Evolutionary conservation across 1,139 yeast species (phyloP).

Genomic region (Geotrichum klebahnii): DNA sequence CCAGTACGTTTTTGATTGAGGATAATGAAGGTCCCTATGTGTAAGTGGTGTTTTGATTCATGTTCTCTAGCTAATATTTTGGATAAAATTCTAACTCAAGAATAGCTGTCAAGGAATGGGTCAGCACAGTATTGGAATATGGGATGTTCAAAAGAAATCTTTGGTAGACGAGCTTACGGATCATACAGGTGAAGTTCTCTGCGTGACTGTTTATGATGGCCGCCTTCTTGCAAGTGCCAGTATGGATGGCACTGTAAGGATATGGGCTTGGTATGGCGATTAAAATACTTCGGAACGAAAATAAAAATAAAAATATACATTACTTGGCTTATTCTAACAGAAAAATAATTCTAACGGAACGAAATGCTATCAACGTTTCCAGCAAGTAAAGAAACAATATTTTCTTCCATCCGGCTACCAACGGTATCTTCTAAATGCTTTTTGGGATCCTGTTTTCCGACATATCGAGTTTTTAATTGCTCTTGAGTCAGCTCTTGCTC

Average conservation of each 20-base stretch:
- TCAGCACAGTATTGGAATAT: slow-evolving; percentile 51
- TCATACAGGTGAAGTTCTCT: slow-evolving; percentile 40
- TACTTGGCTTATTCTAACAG: no score
- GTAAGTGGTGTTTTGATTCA: background rate
- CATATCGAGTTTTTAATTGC: slow-evolving; percentile 89
- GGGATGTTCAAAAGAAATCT: slow-evolving; percentile 73
- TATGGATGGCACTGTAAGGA: slow-evolving; percentile 41
- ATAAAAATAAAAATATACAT: no score
- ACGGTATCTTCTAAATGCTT: slow-evolving; percentile 92
- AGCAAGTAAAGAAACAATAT: slow-evolving; percentile 79
- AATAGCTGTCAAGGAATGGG: slow-evolving; percentile 18
- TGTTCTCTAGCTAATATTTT: background rate
- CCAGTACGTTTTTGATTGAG: slow-evolving; percentile 34
- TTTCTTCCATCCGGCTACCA: slow-evolving; percentile 79
- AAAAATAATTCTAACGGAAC: slow-evolving; percentile 37
- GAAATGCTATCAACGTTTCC: slow-evolving; percentile 80
- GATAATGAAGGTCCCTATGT: slow-evolving; percentile 10
- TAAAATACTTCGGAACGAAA: no score
- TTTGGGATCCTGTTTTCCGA: slow-evolving; percentile 98
- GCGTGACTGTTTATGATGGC: slow-evolving; percentile 36
- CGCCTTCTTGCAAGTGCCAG: slow-evolving; percentile 47
- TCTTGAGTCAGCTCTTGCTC: slow-evolving; percentile 86
- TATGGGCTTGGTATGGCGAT: slow-evolving; percentile 33
- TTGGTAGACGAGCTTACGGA: slow-evolving; percentile 43
- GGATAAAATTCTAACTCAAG: background rate